Evolutionary conservation across 352 stramenopile species (phyloP).

Genomic region (Phytophthora cajani): DNA sequence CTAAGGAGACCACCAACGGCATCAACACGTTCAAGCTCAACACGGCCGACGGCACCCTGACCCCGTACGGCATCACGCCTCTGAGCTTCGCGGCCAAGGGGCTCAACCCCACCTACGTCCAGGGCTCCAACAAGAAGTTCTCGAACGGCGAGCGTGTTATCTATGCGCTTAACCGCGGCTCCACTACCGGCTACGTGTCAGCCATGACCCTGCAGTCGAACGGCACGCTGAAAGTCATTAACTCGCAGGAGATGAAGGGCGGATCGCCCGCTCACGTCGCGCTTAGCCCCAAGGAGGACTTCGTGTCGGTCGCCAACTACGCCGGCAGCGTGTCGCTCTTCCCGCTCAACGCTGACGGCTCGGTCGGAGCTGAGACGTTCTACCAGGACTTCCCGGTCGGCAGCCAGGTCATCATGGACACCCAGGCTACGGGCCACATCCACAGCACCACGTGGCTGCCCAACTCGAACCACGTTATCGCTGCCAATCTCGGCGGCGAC

Average conservation of each 20-base stretch:
- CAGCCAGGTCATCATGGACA: conserved; percentile 45
- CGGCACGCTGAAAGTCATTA: conserved; percentile 50
- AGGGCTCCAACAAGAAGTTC: conserved; percentile 37
- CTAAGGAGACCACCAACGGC: conserved; percentile 62
- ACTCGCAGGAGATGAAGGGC: conserved; percentile 56
- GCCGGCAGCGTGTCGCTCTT: conserved; percentile 63
- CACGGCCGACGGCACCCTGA: conserved; percentile 45
- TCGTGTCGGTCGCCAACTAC: conserved; percentile 68
- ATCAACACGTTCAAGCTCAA: conserved; percentile 65
- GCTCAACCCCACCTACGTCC: conserved; percentile 69
- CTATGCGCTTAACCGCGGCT: conserved; percentile 61
- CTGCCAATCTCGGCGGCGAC: conserved; percentile 66
- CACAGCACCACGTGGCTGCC: conserved; percentile 71
- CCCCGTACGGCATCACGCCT: conserved; percentile 38
- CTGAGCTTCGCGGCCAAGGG: conserved; percentile 38
- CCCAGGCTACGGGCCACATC: conserved; percentile 56
- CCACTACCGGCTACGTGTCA: conserved; percentile 54
- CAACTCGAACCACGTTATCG: conserved; percentile 47
- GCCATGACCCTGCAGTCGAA: conserved; percentile 47
- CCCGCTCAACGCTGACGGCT: conserved; percentile 52
- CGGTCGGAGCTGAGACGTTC: conserved; percentile 40
- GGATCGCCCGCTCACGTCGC: conserved; percentile 47
- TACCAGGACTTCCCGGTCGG: conserved; percentile 48
- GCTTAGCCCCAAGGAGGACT: conserved; percentile 56
- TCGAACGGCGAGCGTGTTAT: conserved; percentile 41